phyloP scores from a whole-genome alignment of 176 grass and related monocot genomes.

The Hyparrhenia diplandra region DNA sequence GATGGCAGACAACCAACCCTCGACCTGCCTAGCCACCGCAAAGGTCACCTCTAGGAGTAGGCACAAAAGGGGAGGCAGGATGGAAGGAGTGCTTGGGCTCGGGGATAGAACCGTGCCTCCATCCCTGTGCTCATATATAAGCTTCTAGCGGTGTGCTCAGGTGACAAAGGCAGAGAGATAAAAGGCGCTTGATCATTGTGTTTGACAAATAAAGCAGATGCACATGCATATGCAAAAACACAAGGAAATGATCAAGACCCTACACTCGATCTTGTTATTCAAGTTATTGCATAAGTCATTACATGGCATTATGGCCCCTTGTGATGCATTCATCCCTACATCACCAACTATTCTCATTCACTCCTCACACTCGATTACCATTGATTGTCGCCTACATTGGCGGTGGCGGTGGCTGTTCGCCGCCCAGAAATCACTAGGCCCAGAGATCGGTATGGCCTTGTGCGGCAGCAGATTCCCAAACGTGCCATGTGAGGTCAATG shows the following conservation, averaged over 20 bases:
- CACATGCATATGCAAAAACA: too few species aligned
- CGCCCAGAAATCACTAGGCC: background rate
- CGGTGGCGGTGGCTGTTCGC: background rate
- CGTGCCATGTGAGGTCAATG: background rate
- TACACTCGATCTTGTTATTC: background rate
- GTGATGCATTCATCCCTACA: background rate
- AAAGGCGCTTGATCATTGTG: background rate
- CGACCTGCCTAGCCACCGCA: background rate
- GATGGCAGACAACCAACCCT: fast-evolving
- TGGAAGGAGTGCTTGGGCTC: background rate
- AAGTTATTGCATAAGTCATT: background rate
- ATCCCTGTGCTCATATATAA: background rate
- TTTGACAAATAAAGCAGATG: background rate
- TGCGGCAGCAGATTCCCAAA: too few species aligned
- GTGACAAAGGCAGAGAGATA: background rate
- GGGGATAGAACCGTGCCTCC: background rate
- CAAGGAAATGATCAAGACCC: background rate
- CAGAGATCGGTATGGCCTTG: too few species aligned
- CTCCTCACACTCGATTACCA: background rate
- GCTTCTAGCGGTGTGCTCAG: background rate
- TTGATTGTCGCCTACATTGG: background rate
- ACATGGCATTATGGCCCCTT: background rate
- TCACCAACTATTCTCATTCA: background rate
- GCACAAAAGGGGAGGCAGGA: too few species aligned
- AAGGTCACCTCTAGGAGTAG: background rate